These are phyloP conservation scores for Phytophthora quininea DNA, from an alignment of 352 stramenopile genomes.

Conservation along the genomic window DNA sequence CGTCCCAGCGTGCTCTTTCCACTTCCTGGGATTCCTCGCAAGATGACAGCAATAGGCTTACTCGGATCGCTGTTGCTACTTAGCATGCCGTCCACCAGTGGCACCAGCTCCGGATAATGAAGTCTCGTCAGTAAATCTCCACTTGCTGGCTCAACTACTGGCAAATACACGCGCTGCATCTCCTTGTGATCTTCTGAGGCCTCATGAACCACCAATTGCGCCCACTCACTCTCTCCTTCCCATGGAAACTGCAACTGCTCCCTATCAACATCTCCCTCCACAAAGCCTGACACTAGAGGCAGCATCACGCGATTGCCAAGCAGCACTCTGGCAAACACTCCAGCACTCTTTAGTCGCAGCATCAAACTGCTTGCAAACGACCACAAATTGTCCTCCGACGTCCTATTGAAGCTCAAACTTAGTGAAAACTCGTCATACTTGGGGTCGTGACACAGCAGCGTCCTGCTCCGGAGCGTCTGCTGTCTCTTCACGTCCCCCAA, in stretches of 20 bases:
- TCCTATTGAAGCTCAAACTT: constrained; percentile 35
- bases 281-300: constrained; percentile 22
- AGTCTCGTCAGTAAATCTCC: constrained; percentile 14
- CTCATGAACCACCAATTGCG: constrained; percentile 24
- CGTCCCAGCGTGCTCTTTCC: constrained; percentile 68
- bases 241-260: constrained; percentile 26
- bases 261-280: neutral
- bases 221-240: constrained; percentile 31
- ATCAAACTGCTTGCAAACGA: constrained; percentile 46
- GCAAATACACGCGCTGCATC: constrained; percentile 37
- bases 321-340: constrained; percentile 36
- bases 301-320: constrained; percentile 28
- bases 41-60: constrained; percentile 55
- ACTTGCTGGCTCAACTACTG: neutral
- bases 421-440: constrained; percentile 40
- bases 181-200: constrained; percentile 13
- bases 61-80: constrained; percentile 14
- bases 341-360: constrained; percentile 53
- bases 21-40: constrained; percentile 75
- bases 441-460: constrained; percentile 26
- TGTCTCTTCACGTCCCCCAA: constrained; percentile 18
- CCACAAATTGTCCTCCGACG: constrained; percentile 51
- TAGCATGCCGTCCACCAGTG: constrained; percentile 50
- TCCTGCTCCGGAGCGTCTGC: constrained; percentile 15
- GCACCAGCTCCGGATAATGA: constrained; percentile 37